Evolutionary conservation across 495 filamentous ascomycete species (phyloP).

Genomic region (Trichoderma erinaceum): DNA sequence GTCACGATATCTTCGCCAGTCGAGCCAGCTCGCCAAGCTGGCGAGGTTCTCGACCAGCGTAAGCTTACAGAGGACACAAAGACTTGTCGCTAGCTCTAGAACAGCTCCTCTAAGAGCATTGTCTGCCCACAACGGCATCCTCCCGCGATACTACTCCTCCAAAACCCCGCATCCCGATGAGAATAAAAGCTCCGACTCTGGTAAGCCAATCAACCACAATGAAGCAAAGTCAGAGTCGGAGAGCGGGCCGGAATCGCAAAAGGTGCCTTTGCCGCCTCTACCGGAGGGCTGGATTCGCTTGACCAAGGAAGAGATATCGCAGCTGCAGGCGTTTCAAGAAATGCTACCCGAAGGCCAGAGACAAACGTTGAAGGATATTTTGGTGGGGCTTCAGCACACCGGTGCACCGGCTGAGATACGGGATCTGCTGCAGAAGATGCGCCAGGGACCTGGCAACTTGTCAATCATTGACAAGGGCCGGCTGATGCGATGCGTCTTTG

Average conservation of each 20-base stretch:
- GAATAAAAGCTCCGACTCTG: neutral
- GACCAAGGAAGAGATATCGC: slow-evolving; percentile 20
- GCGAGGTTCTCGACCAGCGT: slow-evolving; percentile 4
- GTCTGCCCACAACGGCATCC: neutral
- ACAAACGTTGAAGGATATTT: neutral
- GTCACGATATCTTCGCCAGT: slow-evolving; percentile 16
- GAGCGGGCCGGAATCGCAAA: slow-evolving; percentile 19
- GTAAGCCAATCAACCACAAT: slow-evolving; percentile 2
- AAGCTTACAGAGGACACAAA: neutral
- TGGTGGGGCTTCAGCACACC: slow-evolving; percentile 16
- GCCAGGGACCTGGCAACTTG: slow-evolving; percentile 55
- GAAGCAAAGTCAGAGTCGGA: slow-evolving; percentile 21
- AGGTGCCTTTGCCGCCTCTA: slow-evolving; percentile 22
- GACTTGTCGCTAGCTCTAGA: neutral
- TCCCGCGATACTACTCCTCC: slow-evolving; percentile 12
- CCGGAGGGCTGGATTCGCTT: slow-evolving; percentile 28
- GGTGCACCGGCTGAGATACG: slow-evolving; percentile 21
- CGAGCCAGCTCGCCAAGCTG: slow-evolving; percentile 16
- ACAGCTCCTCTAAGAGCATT: neutral
- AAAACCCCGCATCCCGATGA: slow-evolving; percentile 5
- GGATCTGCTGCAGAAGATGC: slow-evolving; percentile 40
- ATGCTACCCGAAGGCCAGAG: neutral
- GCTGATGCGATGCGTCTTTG: slow-evolving; percentile 19
- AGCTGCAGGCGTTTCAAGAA: neutral
- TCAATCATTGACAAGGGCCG: slow-evolving; percentile 47